Evolutionary conservation across 495 filamentous ascomycete species (phyloP).

Genomic region (Cercophora newfieldiana): DNA sequence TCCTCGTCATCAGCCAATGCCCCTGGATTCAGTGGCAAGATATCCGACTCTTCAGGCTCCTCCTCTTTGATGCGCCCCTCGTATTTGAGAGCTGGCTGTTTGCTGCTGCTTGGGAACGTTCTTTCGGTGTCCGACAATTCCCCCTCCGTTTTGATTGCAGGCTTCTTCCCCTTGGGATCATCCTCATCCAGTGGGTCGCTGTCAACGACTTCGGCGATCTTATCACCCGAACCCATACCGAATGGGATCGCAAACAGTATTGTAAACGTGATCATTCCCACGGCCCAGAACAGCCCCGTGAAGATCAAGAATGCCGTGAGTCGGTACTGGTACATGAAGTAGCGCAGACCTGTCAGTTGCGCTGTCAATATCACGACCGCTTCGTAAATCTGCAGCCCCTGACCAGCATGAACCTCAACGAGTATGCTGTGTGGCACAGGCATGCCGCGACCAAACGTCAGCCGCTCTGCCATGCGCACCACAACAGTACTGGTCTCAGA

Average conservation of each 20-base stretch:
- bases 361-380: slow-evolving; percentile 68
- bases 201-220: not conserved
- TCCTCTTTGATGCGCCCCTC: slow-evolving; percentile 32
- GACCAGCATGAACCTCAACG: slow-evolving; percentile 66
- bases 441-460: slow-evolving; percentile 61
- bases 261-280: slow-evolving; percentile 62
- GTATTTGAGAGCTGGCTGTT: slow-evolving; percentile 51
- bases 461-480: slow-evolving; percentile 69
- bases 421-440: slow-evolving; percentile 59
- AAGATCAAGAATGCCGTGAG: slow-evolving; percentile 66
- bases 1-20: slow-evolving; percentile 39
- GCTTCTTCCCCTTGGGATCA: not conserved
- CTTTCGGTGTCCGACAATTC: slow-evolving; percentile 39
- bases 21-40: slow-evolving; percentile 20
- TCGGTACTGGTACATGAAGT: slow-evolving; percentile 82
- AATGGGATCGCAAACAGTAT: slow-evolving; percentile 34
- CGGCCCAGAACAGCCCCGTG: slow-evolving; percentile 69
- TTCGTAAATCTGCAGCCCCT: slow-evolving; percentile 72
- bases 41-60: slow-evolving; percentile 21
- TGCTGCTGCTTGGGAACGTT: slow-evolving; percentile 57
- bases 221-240: not conserved
- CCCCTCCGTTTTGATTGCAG: slow-evolving; percentile 34
- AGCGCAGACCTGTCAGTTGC: slow-evolving; percentile 71
- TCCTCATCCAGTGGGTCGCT: not conserved
- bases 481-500: slow-evolving; percentile 57